Conservation (phyloP, 73 alveolate genomes). For the Blepharisma stoltei region DNA sequence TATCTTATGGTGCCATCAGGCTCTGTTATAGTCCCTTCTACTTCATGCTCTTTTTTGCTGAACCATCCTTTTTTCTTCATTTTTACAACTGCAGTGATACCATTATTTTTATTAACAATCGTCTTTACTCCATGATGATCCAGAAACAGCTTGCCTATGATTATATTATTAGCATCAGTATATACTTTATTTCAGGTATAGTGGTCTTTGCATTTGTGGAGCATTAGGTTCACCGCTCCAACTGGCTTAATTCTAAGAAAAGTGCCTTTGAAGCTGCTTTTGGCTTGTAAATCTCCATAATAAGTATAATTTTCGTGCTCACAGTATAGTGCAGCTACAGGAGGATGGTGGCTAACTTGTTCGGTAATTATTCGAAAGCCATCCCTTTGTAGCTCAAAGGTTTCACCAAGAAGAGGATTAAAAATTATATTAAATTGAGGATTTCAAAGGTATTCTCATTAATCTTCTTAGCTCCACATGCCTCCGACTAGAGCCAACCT, state of each 20-base stretch:
- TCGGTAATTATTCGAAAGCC: constrained; percentile 71
- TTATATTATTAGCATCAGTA: constrained; percentile 50
- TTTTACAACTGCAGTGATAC: constrained; percentile 47
- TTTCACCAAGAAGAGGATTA: constrained; percentile 90
- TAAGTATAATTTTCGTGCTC: constrained; percentile 70
- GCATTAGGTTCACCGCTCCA: constrained; percentile 36
- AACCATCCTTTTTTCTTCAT: constrained; percentile 55
- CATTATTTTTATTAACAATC: constrained; percentile 44
- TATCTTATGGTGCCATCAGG: constrained; percentile 23
- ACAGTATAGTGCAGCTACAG: constrained; percentile 88
- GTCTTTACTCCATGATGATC: constrained; percentile 62
- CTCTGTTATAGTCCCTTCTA: constrained; percentile 38
- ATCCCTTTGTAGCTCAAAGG: constrained; percentile 76
- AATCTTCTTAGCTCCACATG: constrained; percentile 45
- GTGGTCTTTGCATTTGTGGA: constrained; percentile 37
- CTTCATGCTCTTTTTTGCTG: constrained; percentile 31
- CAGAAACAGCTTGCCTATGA: constrained; percentile 55
- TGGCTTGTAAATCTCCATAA: constrained; percentile 83
- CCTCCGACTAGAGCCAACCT: constrained; percentile 59
- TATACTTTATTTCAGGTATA: constrained; percentile 43
- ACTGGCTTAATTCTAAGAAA: constrained; percentile 52
- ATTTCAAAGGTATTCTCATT: no score
- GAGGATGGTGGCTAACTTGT: constrained; percentile 92
- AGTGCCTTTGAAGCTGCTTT: constrained; percentile 65
- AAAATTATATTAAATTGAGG: no score